These are phyloP conservation scores for Cucurbita moschata DNA, from an alignment of 306 rosid species.

Conservation along the genomic window DNA sequence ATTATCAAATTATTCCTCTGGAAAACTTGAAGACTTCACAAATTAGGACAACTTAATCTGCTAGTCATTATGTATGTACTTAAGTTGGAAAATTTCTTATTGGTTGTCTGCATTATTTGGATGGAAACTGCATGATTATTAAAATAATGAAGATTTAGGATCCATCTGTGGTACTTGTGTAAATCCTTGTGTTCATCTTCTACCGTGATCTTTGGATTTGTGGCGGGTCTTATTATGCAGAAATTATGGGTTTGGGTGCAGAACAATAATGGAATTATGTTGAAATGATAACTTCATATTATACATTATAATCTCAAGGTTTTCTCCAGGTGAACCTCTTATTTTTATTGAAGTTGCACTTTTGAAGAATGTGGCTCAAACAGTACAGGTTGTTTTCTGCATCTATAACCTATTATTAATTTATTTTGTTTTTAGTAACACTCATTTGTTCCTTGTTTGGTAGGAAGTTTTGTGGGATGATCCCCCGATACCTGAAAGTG, in stretches of 20 bases:
- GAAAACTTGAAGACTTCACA: background rate
- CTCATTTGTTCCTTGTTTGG: conserved; percentile 3
- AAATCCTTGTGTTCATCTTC: background rate
- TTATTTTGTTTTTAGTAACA: background rate
- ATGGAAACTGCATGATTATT: background rate
- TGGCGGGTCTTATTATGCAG: background rate
- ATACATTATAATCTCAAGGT: background rate
- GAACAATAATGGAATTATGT: background rate
- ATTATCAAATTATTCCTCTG: background rate
- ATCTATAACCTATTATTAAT: background rate
- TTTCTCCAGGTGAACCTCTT: conserved; percentile 59
- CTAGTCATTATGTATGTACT: background rate
- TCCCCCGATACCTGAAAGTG: conserved; percentile 69
- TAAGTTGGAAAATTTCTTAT: background rate
- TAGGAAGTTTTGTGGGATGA: conserved; percentile 94
- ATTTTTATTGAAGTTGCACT: conserved; percentile 93
- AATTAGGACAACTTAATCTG: background rate
- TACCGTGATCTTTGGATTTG: background rate
- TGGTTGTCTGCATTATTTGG: background rate
- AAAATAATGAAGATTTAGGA: background rate
- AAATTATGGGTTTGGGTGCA: background rate
- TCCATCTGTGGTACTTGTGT: background rate
- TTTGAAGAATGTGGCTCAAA: conserved; percentile 56
- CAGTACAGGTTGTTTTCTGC: conserved; percentile 48
- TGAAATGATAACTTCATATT: background rate